phyloP scores from a whole-genome alignment of 1,139 yeast species.

The Geotrichum cucujoidarum region DNA sequence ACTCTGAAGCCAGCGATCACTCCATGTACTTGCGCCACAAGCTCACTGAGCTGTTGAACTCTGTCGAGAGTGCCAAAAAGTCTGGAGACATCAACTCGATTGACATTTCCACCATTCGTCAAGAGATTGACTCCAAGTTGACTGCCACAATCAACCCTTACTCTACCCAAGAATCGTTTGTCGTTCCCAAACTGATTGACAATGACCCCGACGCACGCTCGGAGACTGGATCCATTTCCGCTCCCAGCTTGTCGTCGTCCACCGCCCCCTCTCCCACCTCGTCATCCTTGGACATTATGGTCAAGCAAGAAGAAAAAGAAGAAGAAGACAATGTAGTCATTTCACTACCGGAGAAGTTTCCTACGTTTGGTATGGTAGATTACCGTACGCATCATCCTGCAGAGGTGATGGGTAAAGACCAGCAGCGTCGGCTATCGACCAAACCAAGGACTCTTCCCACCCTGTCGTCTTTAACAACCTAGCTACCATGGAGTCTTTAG shows the following conservation, averaged over 20 bases:
- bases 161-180: constrained; percentile 6
- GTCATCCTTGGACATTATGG: constrained; percentile 15
- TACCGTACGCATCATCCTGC: constrained; percentile 44
- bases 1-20: constrained; percentile 24
- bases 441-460: constrained; percentile 21
- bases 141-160: constrained; percentile 5
- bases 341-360: constrained; percentile 15
- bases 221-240: constrained; percentile 21
- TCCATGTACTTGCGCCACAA: constrained; percentile 28
- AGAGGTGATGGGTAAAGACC: constrained; percentile 41
- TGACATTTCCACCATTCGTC: constrained; percentile 19
- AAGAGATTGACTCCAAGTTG: neutral
- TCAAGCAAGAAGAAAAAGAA: constrained; percentile 18
- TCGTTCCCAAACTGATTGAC: constrained; percentile 12
- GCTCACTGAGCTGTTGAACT: constrained; percentile 30
- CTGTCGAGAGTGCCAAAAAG: constrained; percentile 30
- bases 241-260: constrained; percentile 30
- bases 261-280: constrained; percentile 28
- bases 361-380: constrained; percentile 21
- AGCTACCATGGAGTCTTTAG: constrained; percentile 21
- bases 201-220: constrained; percentile 12
- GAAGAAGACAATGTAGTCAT: constrained; percentile 14
- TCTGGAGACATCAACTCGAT: constrained; percentile 29
- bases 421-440: constrained; percentile 43
- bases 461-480: constrained; percentile 22